Conservation (phyloP, 179 eudicot genomes). For the Sideroxylon spinosum region DNA sequence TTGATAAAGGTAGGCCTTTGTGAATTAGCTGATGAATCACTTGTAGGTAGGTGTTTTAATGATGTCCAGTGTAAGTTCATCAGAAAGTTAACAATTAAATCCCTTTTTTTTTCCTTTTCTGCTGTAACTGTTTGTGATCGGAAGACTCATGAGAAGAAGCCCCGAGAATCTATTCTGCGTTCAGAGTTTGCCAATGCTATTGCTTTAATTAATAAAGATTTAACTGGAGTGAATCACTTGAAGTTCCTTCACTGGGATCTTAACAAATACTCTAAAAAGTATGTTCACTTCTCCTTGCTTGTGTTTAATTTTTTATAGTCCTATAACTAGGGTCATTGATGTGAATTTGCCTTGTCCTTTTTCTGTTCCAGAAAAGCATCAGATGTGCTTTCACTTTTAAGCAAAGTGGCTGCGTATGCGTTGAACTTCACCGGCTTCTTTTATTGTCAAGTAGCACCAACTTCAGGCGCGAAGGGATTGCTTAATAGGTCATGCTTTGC, state of each 20-base stretch:
- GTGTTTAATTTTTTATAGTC: background rate
- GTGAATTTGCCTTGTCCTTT: background rate
- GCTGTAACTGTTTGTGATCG: conserved; percentile 11
- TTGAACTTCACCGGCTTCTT: conserved; percentile 7
- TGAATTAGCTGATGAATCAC: conserved; percentile 5
- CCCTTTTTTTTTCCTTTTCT: background rate
- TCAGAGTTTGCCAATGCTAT: conserved; percentile 84
- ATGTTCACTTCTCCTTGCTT: conserved; percentile 12
- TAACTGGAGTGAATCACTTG: conserved; percentile 62
- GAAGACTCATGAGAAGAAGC: conserved; percentile 90
- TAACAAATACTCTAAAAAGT: conserved; percentile 66
- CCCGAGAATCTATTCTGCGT: conserved; percentile 89
- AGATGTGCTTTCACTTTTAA: conserved; percentile 11
- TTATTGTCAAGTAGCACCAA: conserved; percentile 50
- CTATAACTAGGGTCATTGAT: background rate
- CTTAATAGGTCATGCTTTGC: conserved; percentile 30
- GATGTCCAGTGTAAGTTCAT: background rate
- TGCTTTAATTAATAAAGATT: conserved; percentile 60
- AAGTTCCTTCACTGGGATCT: conserved; percentile 91
- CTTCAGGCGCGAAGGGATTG: conserved; percentile 29
- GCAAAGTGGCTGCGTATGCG: conserved; percentile 22
- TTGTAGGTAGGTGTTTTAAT: background rate
- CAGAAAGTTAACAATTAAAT: background rate
- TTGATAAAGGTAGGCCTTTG: conserved; percentile 65
- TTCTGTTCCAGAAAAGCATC: conserved; percentile 15